Percentiles rank a stretch among this genome's conserved stretches.
Evolutionary conservation across 257 asterid species (phyloP).

Genomic region (Hygrophila difformis): DNA sequence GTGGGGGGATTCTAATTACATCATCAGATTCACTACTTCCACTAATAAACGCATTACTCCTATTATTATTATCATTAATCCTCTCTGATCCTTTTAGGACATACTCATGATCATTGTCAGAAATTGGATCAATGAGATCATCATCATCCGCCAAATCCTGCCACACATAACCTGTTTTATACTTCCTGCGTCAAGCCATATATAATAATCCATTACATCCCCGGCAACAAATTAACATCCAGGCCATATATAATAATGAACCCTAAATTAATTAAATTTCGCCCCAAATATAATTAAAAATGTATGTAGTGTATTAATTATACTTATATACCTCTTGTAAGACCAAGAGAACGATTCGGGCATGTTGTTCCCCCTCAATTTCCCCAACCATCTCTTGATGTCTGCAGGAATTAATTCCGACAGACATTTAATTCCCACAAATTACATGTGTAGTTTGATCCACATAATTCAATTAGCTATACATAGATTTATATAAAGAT

Average conservation of each 20-base stretch:
- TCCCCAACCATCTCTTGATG: conserved; percentile 81
- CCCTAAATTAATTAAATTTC: not conserved
- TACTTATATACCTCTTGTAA: conserved; percentile 52
- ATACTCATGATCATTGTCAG: conserved; percentile 87
- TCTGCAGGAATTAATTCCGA: conserved; percentile 36
- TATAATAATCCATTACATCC: no score
- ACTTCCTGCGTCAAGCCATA: conserved; percentile 35
- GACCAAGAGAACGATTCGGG: conserved; percentile 88
- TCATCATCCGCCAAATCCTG: conserved; percentile 91
- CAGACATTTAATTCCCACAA: not conserved
- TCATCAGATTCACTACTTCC: no score
- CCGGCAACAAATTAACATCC: no score
- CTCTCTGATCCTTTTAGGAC: conserved; percentile 85
- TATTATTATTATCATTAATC: no score
- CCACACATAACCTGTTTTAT: conserved; percentile 81
- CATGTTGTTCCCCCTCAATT: conserved; percentile 79
- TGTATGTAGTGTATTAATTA: not conserved
- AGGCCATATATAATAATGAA: not conserved
- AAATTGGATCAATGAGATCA: conserved; percentile 79
- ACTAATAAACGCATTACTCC: no score
- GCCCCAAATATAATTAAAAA: not conserved
- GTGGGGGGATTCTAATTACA: no score
- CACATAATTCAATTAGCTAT: no score
- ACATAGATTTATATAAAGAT: no score
- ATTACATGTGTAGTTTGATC: no score